Base-by-base conservation (phyloP, 108 stramenopile species). In the Fragilaria crotonensis region DNA sequence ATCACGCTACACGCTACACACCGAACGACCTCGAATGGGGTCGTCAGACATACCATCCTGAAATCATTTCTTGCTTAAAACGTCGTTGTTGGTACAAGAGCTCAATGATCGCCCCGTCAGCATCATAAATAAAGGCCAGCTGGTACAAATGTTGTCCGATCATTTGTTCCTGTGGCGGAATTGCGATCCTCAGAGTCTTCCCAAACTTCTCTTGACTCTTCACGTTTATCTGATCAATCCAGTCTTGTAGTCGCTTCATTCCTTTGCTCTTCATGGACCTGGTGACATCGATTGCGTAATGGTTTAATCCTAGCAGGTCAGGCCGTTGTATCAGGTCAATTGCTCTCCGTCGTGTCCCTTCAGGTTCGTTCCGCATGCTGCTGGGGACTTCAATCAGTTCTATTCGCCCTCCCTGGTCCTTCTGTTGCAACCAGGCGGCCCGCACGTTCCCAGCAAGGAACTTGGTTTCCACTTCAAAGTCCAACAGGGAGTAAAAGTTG, bases 71-170 rank as follows among this genome's bases (percentile, higher is more conserved):
- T 14, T 41, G 36, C 14, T 7, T 11, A 41, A 41, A 41, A 11
- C 36, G 36, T 41, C 14, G 7, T 54, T 66, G 71, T 44, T 77
- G 66, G 78, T 84, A 70, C 56, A 93, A 50, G 28, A 93, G 62
- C 54, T 93, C 91, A 36, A 93, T 59, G 30, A 93, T 59, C 22
- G 74, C 59, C 11, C 91, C 91, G 76, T 93, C 91, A 11, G 87
- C 84, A 73, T 93, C 91, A 57, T 77, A 87, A 32, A 93, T 47
- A 70, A 93, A 93, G 50, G 85, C 85, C 59, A 84, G 75, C 68
- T 89, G 85, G 57, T 79, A 93, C 2, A 87, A 78, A 45, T 68
- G 61, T 11, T 65, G 59, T 49, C 88, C 91, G 59, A 89, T 76
- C 41, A 89, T 72, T 32, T 83, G 72, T 58, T 89, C 80, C 17